Evolutionary conservation across 805 yeast genomes (phyloP), one percentile per base, ranked within the genome.

Genomic region (Isabelozyma gotoi): DNA sequence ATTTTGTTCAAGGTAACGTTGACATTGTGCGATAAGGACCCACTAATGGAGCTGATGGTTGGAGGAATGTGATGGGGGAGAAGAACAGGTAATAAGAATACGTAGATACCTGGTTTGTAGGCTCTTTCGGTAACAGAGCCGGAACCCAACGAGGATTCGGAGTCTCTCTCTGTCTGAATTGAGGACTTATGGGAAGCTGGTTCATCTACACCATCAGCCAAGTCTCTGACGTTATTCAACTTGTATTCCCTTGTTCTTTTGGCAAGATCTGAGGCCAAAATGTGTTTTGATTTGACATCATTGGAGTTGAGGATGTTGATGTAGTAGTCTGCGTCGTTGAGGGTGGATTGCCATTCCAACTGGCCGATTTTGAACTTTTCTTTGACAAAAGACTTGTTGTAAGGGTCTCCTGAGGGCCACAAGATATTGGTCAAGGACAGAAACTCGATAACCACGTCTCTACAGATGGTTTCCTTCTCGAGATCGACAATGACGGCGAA

Each of bases 61-160:
- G 86, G 88, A 0, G 92, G 87, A 1, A 84, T 76, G 43, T 73
- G 74, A 19, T 78, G 71, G 0, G 88, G 85, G 41, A 84, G 74
- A 5, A 79, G 60, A 0, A 82, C 66, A 0, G 94, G 92, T 5
- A 85, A 59, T 15, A 83, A 58, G 53, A 84, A 86, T 2, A 85
- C 76, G 55, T 86, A 86, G 50, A 82, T 77, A 17, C 95, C 95
- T 1, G 91, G 80, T 48, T 76, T 76, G 48, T 65, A 68, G 12
- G 55, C 49, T 17, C 49, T 47, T 5, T 47, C 50, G 8, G 19
- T 33, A n/a, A 19, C 33, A 8, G 15, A 15, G 12, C 5, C 15
- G 17, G 19, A 36, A 27, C 31, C n/a, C n/a, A n/a, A 45, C 15
- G 17, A 7, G 19, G 6, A 4, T 12, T 42, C 45, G 32, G 15